Evolutionary conservation across 2,329 filamentous ascomycete genomes (phyloP), one percentile per base, ranked within the genome.

Genomic region (Neonectria neomacrospora): DNA sequence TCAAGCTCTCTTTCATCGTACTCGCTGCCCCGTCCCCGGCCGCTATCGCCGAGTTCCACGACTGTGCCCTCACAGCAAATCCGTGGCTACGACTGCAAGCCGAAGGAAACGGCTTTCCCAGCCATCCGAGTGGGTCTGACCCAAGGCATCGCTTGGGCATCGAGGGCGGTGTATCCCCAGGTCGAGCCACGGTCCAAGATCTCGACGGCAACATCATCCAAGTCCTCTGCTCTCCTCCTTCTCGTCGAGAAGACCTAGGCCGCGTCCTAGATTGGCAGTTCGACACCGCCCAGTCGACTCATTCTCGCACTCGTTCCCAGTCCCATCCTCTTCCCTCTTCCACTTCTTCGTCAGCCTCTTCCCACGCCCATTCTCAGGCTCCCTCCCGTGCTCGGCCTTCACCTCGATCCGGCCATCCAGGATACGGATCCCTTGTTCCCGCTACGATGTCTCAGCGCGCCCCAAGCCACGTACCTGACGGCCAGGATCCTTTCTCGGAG

Each of bases 161-260:
- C 56, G 71, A 74, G 42, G 68, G 70, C 68, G 70, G 69, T 71
- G 70, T 71, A 64, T 62, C 56, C 26, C 64, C 70, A 61, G 69
- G 66, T 52, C 77, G 73, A 80, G 86, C 78, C 81, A 87, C 80
- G 83, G 89, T 93, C 42, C 85, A 88, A 64, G 93, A 97, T 77
- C 85, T 92, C 58, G 93, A 97, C 80, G 92, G 92, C 54, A 96
- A 97, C 80, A 91, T 86, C 70, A 89, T 97, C 75, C 92, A 96
- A 74, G 91, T 92, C 30, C 87, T 94, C 53, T 91, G 88, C 41
- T 76, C 77, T 34, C 68, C 67, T 61, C 60, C 61, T n/a, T 63
- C 65, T 41, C 58, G 68, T 41, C 66, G 67, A 48, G 79, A 81
- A 54, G 70, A 84, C 66, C 77, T 76, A 56, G 79, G 74, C 65